Base-by-base conservation (phyloP, 1,284 basidiomycete species). In the Ceratobasidium sp. region DNA sequence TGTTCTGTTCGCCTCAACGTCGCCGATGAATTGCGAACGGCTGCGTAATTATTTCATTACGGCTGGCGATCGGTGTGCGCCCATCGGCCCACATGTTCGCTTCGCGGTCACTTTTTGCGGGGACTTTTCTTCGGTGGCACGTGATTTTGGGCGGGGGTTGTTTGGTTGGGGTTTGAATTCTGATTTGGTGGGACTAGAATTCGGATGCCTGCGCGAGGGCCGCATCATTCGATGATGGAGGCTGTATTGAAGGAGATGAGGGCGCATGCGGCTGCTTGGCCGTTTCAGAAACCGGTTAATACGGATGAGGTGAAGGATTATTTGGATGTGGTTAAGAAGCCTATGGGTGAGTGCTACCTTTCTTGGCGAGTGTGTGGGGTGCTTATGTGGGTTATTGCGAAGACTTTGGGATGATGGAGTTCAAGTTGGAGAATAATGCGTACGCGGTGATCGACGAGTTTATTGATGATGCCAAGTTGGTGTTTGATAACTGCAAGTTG, bases 361-460 rank as follows among this genome's bases (percentile, higher is more conserved):
- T 2, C n/a, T 15, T 50, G 6, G 8, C 17, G 22, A 9, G 33
- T 47, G 57, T 60, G n/a, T 71, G 24, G n/a, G 11, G 22, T 65
- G 29, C 74, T 79, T 31, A 78, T 50, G 36, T 11, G 45, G 4
- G 17, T 19, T n/a, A 29, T 64, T 29, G 24, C n/a, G 47, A 17
- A 96, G 97, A 99, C 82, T 89, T 99, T 75, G 87, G 87, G 69
- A 98, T 95, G 1, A 98, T 99, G 91, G 93, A 96, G 81, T 89
- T 92, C 82, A 99, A 97, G 82, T 89, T 99, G 33, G 93, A 97
- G 75, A 92, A 88, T 63, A 90, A 90, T 78, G 86, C 91, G 79
- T 99, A 99, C 82, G 83, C 87, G 45, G 89, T 88, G 27, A 85
- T 98, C 50, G 92, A 95, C 73, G 86, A 88, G 56, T 96, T 99